Evolutionary conservation across 306 rosid genomes (phyloP).

Genomic region (Gynostemma pentaphyllum): DNA sequence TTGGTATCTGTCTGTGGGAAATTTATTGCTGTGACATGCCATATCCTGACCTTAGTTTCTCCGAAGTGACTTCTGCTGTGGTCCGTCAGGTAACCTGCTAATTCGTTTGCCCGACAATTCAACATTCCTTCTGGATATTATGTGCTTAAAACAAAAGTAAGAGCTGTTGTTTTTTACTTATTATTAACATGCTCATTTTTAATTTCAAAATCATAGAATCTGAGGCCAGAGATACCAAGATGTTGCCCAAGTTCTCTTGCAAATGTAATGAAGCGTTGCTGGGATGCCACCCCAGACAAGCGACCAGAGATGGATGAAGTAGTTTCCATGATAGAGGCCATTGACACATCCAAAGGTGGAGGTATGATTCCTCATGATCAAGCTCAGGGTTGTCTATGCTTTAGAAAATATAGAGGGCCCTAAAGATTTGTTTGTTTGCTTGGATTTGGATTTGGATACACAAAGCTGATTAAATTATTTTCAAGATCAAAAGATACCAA

Average conservation of each 20-base stretch:
- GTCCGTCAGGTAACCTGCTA: slow-evolving; percentile 71
- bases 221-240: slow-evolving; percentile 94
- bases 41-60: slow-evolving; percentile 91
- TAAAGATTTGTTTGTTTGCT: slow-evolving; percentile 22
- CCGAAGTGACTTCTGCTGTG: slow-evolving; percentile 92
- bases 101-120: neutral
- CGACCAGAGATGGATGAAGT: slow-evolving; percentile 97
- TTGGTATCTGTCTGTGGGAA: slow-evolving; percentile 96
- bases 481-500: slow-evolving; percentile 40
- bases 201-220: slow-evolving; percentile 44
- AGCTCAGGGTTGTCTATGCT: slow-evolving; percentile 79
- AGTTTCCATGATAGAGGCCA: slow-evolving; percentile 82
- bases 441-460: slow-evolving; percentile 8
- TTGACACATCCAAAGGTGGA: slow-evolving; percentile 92
- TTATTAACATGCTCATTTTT: neutral
- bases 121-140: neutral
- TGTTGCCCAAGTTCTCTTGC: slow-evolving; percentile 91
- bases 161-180: neutral
- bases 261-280: slow-evolving; percentile 91
- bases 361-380: slow-evolving; percentile 96
- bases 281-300: slow-evolving; percentile 90
- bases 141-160: neutral
- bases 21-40: slow-evolving; percentile 99
- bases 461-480: slow-evolving; percentile 42
- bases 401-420: slow-evolving; percentile 75